Conservation (phyloP, 2,329 filamentous ascomycete genomes). For the Xylariales sp. region DNA sequence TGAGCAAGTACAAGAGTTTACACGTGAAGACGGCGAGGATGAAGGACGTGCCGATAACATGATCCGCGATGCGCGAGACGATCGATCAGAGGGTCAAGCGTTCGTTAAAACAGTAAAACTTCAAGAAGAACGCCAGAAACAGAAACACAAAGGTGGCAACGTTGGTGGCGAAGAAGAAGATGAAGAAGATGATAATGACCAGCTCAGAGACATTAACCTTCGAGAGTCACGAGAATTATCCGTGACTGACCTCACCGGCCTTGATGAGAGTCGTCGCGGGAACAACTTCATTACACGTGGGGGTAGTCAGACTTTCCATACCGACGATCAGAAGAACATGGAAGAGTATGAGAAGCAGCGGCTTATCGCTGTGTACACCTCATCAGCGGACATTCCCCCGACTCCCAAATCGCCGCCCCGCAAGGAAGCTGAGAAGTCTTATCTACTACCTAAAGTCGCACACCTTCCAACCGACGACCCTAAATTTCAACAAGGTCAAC, state of each 20-base stretch:
- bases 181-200: slow-evolving; percentile 54
- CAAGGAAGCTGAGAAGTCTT: slow-evolving; percentile 23
- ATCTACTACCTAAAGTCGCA: slow-evolving; percentile 23
- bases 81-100: slow-evolving; percentile 68
- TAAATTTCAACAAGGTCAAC: slow-evolving; percentile 44
- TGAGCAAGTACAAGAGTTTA: slow-evolving; percentile 63
- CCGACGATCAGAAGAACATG: slow-evolving; percentile 52
- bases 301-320: slow-evolving; percentile 45
- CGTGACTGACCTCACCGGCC: slow-evolving; percentile 40
- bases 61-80: slow-evolving; percentile 67
- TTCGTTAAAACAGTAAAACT: slow-evolving; percentile 43
- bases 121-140: background rate
- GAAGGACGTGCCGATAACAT: slow-evolving; percentile 62
- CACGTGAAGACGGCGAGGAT: slow-evolving; percentile 68
- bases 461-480: slow-evolving; percentile 34
- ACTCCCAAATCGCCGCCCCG: slow-evolving; percentile 50
- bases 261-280: slow-evolving; percentile 40
- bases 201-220: slow-evolving; percentile 49
- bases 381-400: slow-evolving; percentile 48
- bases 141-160: slow-evolving; percentile 36
- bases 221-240: slow-evolving; percentile 48
- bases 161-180: slow-evolving; percentile 52
- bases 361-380: slow-evolving; percentile 57
- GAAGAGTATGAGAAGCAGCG: slow-evolving; percentile 53
- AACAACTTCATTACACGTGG: slow-evolving; percentile 51